phyloP scores from a whole-genome alignment of 352 stramenopile genomes.

The Pythium periplocum region DNA sequence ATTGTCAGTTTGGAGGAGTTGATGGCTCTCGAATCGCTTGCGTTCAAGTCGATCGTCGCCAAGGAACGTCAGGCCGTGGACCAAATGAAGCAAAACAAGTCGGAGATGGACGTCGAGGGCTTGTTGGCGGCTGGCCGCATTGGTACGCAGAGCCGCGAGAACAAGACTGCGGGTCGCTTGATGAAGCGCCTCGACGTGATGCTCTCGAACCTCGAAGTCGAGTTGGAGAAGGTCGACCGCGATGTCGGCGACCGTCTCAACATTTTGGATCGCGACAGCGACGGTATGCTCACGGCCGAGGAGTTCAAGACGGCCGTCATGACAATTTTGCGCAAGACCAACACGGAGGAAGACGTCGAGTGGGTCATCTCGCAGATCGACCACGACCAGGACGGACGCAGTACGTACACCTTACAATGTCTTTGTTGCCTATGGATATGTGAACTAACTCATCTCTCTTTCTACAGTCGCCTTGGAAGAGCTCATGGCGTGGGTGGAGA shows the following conservation, averaged over 20 bases:
- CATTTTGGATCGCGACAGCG: conserved; percentile 95
- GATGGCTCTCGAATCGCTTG: conserved; percentile 75
- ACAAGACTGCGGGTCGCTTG: conserved; percentile 88
- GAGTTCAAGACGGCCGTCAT: conserved; percentile 95
- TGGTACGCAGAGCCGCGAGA: conserved; percentile 71
- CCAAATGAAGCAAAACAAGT: conserved; percentile 85
- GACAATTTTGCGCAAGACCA: conserved; percentile 91
- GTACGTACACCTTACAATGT: conserved; percentile 30
- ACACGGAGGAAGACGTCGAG: conserved; percentile 94
- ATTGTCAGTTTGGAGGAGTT: conserved; percentile 81
- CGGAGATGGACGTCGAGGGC: conserved; percentile 85
- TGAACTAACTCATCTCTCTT: not conserved
- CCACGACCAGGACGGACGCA: conserved; percentile 86
- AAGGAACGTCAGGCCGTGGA: conserved; percentile 82
- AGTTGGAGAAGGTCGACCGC: conserved; percentile 93
- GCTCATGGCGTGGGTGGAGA: conserved; percentile 84
- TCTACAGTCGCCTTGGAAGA: conserved; percentile 90
- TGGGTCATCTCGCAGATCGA: conserved; percentile 93
- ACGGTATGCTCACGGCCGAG: conserved; percentile 93
- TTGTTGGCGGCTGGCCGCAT: conserved; percentile 76
- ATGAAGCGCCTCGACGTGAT: conserved; percentile 92
- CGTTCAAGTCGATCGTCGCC: conserved; percentile 84
- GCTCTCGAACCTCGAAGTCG: conserved; percentile 91
- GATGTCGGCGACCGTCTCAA: conserved; percentile 98
- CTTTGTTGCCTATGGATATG: not conserved